Evolutionary conservation across 2,329 filamentous ascomycete species (phyloP), one percentile per base, ranked within the genome.

Genomic region (Fusarium camptoceras): DNA sequence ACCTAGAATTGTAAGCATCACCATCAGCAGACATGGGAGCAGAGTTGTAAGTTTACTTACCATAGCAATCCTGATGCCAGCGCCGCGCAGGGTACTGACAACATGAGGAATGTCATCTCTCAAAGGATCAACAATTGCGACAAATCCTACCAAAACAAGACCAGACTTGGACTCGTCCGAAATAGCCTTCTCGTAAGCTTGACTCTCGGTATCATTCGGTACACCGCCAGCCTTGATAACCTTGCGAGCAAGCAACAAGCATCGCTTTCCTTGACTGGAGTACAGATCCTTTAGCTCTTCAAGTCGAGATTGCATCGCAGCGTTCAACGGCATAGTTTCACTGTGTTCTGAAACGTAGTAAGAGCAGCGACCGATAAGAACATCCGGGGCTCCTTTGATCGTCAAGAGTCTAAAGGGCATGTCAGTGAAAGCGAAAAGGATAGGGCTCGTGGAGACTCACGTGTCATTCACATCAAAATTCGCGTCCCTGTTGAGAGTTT

Each of bases 311-410:
- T 31, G 24, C 41, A 62, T 55, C 1, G 57, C 55, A 1, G 59
- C 20, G 15, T 62, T 62, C 4, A 63, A 58, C 6, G 57, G 12
- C 0, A 62, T 8, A 1, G 31, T 46, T 3, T 60, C 59, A 3
- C 24, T 25, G 5, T 62, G 46, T 8, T 62, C 46, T 1, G 59
- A 62, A 15, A 62, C 55, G 15, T 62, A 62, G 31, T 62, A 31
- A 4, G 57, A 55, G 22, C 59, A 63, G 0, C 90, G 83, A 2
- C 83, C 81, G 3, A 94, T 85, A 1, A 94, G 83, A 31, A 94
- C 88, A 74, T 94, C 92, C 0, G 92, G 91, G 0, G 92, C 92
- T 2, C 92, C 92, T 77, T 95, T 94, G 76, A 94, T 92, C n/a
- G 90, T 92, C 44, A 94, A 80, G 0, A 91, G 80, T 2, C 83